Percentiles rank a stretch among this genome's conserved stretches.
Conservation (phyloP, 495 filamentous ascomycete genomes). For the Hypoxylon intermedium region DNA sequence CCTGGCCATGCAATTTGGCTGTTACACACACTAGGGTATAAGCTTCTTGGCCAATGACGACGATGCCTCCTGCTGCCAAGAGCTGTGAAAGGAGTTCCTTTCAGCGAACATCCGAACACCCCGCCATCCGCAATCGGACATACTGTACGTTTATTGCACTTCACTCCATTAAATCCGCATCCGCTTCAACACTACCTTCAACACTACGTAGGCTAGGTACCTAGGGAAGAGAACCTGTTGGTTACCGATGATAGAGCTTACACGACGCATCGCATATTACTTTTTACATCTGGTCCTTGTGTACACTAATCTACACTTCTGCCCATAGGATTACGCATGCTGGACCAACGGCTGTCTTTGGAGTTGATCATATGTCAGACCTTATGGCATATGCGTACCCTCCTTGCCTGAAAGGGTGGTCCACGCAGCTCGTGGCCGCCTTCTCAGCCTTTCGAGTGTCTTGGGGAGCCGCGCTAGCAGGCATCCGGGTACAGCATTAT, state of each 20-base stretch:
- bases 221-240: too few species aligned
- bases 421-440: conserved; percentile 14
- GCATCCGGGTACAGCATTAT: conserved; percentile 1
- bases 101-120: conserved; percentile 22
- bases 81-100: conserved; percentile 21
- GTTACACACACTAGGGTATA: conserved; percentile 8
- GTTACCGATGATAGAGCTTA: too few species aligned
- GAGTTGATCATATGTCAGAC: conserved; percentile 18
- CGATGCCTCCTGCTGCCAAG: background rate
- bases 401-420: conserved; percentile 18
- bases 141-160: too few species aligned
- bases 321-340: too few species aligned
- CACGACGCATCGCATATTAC: too few species aligned
- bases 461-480: conserved; percentile 38
- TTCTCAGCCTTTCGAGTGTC: conserved; percentile 35
- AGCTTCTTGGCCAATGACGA: conserved; percentile 18
- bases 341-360: background rate
- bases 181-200: too few species aligned
- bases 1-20: conserved; percentile 5
- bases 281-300: too few species aligned
- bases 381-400: background rate
- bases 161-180: conserved; percentile 32
- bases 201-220: too few species aligned
- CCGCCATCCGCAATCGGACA: conserved; percentile 29
- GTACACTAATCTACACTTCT: too few species aligned